Base-by-base conservation (phyloP, 805 yeast genomes). In the Candida tammaniensis region DNA sequence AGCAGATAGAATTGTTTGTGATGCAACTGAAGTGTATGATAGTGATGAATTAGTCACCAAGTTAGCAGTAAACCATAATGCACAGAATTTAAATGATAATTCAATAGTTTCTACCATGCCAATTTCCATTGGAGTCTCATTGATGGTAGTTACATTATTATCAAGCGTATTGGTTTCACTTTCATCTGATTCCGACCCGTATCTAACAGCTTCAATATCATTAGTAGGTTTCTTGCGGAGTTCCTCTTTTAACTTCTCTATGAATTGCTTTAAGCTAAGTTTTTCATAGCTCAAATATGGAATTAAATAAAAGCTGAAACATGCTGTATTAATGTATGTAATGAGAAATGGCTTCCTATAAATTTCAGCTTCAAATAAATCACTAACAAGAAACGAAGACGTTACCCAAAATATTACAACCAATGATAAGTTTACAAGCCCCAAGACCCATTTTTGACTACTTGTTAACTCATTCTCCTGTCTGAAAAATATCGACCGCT, bases 371-470 rank as follows among this genome's bases (percentile, higher is more conserved):
- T 80, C 87, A 47, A 86, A 83, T 25, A 86, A 65, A 27, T 78
- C 80, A 57, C 86, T 88, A 23, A 93, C 82, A 30, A 91, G 57
- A 47, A 88, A 91, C 4, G 95, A 86, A 4, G 96, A 86, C 23
- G 83, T 62, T 8, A 93, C 97, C 98, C 98, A 91, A 16, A 87
- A 72, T 1, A 85, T 55, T 17, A 91, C 86, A 28, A 89, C 98
- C 27, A 83, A 66, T 1, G 77, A 69, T 16, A 89, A 70, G 60
- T 86, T 75, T 15, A 81, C 46, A 15, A 91, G 71, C 2, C 98
- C 98, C 14, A 86, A 49, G 0, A 81, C 67, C 97, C 97, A 88
- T 42, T 72, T 56, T 42, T 65, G 71, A 9, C 51, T 33, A 4
- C 36, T 7, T 19, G 27, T 37, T 10, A 43, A 21, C n/a, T 38